Base-by-base conservation (phyloP, 2,329 filamentous ascomycete species). In the Arachnopeziza araneosa region DNA sequence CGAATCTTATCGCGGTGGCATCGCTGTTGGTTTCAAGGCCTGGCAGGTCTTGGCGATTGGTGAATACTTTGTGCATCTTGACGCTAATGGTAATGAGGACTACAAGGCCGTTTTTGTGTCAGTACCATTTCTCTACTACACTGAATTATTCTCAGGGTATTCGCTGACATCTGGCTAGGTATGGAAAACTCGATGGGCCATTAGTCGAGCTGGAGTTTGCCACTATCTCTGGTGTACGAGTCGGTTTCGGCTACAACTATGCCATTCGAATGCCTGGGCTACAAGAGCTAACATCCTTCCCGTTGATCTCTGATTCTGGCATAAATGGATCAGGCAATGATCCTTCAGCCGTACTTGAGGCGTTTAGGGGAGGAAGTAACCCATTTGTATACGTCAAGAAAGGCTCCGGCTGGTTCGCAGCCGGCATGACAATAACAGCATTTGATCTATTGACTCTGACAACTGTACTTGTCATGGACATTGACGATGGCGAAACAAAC, bases 161-260 rank as follows among this genome's bases (percentile, higher is more conserved):
- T 21, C 6, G 22, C 49, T 50, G n/a, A 50, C 19, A 50, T 6
- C 23, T 32, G 2, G 14, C 2, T n/a, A 57, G 48, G 14, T 78
- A 73, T 61, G 73, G 67, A 19, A 71, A 67, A 23, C 68, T 79
- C 0, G 62, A 74, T 17, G 77, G 77, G 0, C 77, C 57, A 7
- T 66, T 79, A 1, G 54, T 77, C 8, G 68, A 67, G 0, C 63
- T 79, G 3, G 74, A 68, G n/a, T 77, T 76, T 61, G 76, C 74
- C 1, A 68, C 69, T 2, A 73, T 79, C 23, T 64, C 63, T 0
- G 75, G 73, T 0, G 57, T 79, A 4, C 67, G 61, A 0, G 69
- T 68, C 24, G 77, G 76, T 0, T 76, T 79, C 52, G 77, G 77
- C 0, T 76, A 75, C 64, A 78, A 79, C 51, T 69, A 62, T 7